phyloP scores from a whole-genome alignment of 768 basidiomycete species.

The Mycena sanguinolenta region DNA sequence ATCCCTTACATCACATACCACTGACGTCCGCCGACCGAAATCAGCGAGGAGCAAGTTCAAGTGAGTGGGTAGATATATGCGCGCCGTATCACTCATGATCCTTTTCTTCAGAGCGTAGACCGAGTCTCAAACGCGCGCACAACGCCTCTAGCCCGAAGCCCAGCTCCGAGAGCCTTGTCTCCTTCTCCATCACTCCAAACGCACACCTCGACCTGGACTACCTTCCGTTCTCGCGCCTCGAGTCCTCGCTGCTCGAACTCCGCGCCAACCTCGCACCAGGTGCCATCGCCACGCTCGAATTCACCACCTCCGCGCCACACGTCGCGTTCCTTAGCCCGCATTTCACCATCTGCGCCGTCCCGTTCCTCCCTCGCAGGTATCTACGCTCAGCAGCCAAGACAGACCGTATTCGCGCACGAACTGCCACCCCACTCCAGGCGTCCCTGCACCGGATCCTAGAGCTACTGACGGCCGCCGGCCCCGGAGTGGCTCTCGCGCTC shows the following conservation, averaged over 20 bases:
- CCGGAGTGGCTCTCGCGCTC: constrained; percentile 44
- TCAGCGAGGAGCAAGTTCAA: constrained; percentile 1
- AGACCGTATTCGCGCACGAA: constrained; percentile 34
- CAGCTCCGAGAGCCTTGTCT: not conserved
- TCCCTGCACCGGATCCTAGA: constrained; percentile 54
- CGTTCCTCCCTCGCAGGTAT: constrained; percentile 54
- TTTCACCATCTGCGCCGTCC: constrained; percentile 58
- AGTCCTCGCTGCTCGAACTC: constrained; percentile 39
- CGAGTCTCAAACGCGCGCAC: constrained; percentile 31
- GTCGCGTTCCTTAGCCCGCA: constrained; percentile 49
- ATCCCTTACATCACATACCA: no score
- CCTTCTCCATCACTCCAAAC: constrained; percentile 23
- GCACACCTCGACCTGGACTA: constrained; percentile 32
- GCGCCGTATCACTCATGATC: not conserved
- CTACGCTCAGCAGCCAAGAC: constrained; percentile 4
- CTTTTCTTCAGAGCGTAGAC: not conserved
- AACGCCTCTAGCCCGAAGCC: constrained; percentile 28
- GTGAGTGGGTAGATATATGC: constrained; percentile 35
- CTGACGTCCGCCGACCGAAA: not conserved
- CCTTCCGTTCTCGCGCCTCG: constrained; percentile 34
- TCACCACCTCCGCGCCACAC: constrained; percentile 54
- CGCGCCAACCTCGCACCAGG: constrained; percentile 36
- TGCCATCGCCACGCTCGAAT: constrained; percentile 45
- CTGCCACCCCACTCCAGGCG: constrained; percentile 54
- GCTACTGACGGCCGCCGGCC: constrained; percentile 44